Percentiles rank a stretch among this genome's conserved stretches.
Evolutionary conservation across 805 yeast species (phyloP).

Genomic region (Schwanniomyces vanrijiae): DNA sequence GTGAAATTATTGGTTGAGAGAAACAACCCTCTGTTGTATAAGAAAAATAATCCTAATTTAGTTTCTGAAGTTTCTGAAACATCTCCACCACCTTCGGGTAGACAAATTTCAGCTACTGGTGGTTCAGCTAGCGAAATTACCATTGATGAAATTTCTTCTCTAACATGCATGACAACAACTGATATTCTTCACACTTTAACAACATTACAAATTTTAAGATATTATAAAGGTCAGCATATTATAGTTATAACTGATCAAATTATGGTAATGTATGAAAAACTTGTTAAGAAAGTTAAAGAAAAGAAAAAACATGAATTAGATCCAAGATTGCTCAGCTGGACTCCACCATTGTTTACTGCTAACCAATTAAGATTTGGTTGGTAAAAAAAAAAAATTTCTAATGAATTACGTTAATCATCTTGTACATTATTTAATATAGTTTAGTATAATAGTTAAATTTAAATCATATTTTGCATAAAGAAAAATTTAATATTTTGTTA

Average conservation of each 20-base stretch:
- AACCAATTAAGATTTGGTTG: slow-evolving; percentile 95
- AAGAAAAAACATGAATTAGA: slow-evolving; percentile 77
- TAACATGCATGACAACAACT: slow-evolving; percentile 93
- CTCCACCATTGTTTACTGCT: slow-evolving; percentile 94
- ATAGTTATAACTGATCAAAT: slow-evolving; percentile 84
- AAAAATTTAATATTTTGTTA: too few relatives aligned
- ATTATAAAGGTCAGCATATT: slow-evolving; percentile 93
- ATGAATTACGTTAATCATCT: slow-evolving; percentile 3
- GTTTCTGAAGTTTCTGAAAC: slow-evolving; percentile 33
- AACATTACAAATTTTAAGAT: slow-evolving; percentile 83
- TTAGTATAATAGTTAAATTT: background rate
- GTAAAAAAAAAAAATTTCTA: slow-evolving; percentile 52
- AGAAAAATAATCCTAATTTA: slow-evolving; percentile 33
- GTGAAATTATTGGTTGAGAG: slow-evolving; percentile 69
- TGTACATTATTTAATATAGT: background rate
- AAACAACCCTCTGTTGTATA: slow-evolving; percentile 36
- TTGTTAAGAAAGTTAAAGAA: slow-evolving; percentile 49
- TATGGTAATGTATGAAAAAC: slow-evolving; percentile 69
- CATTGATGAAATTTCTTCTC: slow-evolving; percentile 84
- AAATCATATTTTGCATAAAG: background rate
- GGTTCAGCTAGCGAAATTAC: slow-evolving; percentile 52
- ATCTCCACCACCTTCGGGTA: slow-evolving; percentile 20
- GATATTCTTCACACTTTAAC: slow-evolving; percentile 93
- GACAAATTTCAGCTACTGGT: slow-evolving; percentile 5
- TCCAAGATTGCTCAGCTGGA: slow-evolving; percentile 77